These are phyloP conservation scores for Diplodia corticola DNA, from an alignment of 2,329 filamentous ascomycete genomes.

Conservation along the genomic window DNA sequence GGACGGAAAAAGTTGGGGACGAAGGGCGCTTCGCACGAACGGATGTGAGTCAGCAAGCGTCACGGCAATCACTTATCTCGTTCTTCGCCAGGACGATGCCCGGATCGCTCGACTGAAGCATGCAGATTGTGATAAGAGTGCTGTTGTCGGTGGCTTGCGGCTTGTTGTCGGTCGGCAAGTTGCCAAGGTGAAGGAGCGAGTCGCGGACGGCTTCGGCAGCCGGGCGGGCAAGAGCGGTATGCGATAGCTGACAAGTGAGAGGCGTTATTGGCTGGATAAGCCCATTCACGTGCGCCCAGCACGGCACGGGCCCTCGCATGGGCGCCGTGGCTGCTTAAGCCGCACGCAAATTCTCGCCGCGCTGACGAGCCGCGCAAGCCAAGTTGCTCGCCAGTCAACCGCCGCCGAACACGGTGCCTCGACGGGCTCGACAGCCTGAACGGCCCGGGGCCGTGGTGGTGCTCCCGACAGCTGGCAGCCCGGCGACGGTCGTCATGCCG, in stretches of 20 bases:
- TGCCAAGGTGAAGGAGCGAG: neutral
- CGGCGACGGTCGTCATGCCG: neutral
- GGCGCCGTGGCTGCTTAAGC: conserved; percentile 9
- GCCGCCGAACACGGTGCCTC: neutral
- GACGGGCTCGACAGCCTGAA: too few relatives aligned
- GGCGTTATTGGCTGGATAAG: neutral
- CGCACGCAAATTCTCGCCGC: neutral
- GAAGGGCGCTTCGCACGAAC: neutral
- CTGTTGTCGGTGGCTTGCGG: neutral
- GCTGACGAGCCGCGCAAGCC: neutral
- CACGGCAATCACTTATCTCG: neutral
- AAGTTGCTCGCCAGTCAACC: neutral
- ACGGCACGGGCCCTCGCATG: neutral
- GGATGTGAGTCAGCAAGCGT: neutral
- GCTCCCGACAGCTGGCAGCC: neutral
- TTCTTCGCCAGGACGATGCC: neutral
- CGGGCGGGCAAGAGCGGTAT: conserved; percentile 14
- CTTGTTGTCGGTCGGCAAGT: neutral
- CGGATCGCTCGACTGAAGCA: neutral
- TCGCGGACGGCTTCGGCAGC: neutral
- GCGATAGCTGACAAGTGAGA: neutral
- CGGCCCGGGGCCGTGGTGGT: too few relatives aligned
- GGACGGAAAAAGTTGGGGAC: neutral
- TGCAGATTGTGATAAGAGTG: neutral
- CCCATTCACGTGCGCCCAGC: neutral